Evolutionary conservation across 805 yeast species (phyloP), one percentile per base, ranked within the genome.

Genomic region (Tetrapisispora pingtungensis): DNA sequence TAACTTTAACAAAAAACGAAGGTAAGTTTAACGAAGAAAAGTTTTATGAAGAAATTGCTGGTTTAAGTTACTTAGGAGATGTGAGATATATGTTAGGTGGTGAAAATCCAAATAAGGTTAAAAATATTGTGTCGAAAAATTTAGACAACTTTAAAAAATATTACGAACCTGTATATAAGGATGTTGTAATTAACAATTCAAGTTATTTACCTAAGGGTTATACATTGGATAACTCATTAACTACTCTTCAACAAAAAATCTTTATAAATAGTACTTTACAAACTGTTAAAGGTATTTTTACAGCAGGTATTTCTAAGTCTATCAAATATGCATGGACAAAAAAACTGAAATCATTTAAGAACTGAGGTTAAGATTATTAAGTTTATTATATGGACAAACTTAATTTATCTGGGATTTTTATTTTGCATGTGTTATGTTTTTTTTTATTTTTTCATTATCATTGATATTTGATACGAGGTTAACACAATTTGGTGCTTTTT

Each of bases 51-150:
- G 80, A 78, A 50, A 82, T 93, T 38, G 81, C 97, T 0, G 75
- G 78, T 13, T 64, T 93, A 15, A 85, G 96, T 18, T 93, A 93
- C 58, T 66, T 79, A 61, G 98, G 98, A 17, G 98, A 93, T 61
- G 81, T 88, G 26, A 75, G 98, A 53, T 81, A 87, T 75, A 69
- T 72, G 36, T 68, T 89, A 26, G 85, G 86, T 10, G 97, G 96
- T 1, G 98, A 93, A 62, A 85, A 93, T 60, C 96, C 97, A 5
- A 72, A 80, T 54, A 93, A 93, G 62, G 84, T 89, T 34, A 68
- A 71, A 40, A 93, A 93, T 59, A 93, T 93, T 49, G 97, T 93
- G 3, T 61, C 65, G 10, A 83, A 83, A 60, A 96, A 93, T 62
- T 73, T 76, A 49, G 64, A 67, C 17, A 73, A 77, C 49, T 93